These are phyloP conservation scores for Dendrostoma leiphaemia DNA, from an alignment of 2,329 filamentous ascomycete species.

Conservation along the genomic window DNA sequence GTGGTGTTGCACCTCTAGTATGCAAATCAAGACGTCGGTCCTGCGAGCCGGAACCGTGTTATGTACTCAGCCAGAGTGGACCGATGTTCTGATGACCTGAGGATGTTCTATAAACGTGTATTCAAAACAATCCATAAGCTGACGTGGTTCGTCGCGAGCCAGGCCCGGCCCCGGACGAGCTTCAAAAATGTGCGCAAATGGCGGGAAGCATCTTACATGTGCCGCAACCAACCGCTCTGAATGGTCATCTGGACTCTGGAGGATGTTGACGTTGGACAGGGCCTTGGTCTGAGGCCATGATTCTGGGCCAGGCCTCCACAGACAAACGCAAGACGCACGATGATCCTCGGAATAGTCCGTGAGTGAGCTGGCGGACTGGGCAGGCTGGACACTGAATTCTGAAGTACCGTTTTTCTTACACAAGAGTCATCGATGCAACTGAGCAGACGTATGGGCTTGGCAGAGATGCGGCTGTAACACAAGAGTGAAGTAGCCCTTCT, in stretches of 20 bases:
- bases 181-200: neutral
- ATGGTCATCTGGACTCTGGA: neutral
- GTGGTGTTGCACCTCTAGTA: neutral
- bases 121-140: conserved; percentile 1
- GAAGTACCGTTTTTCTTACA: no score
- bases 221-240: neutral
- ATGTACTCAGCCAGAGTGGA: no score
- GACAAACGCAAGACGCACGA: neutral
- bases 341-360: no score
- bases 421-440: no score
- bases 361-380: no score
- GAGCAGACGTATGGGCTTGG: neutral
- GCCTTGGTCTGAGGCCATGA: conserved; percentile 9
- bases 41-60: neutral
- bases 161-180: neutral
- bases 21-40: neutral
- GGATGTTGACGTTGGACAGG: neutral
- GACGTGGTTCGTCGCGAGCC: neutral
- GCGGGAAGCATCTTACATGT: neutral
- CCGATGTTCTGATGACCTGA: neutral
- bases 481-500: neutral
- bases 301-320: neutral
- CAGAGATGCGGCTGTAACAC: neutral
- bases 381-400: no score
- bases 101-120: neutral